Evolutionary conservation across 176 grass and related monocot genomes (phyloP).

Genomic region (Carex scoparia): DNA sequence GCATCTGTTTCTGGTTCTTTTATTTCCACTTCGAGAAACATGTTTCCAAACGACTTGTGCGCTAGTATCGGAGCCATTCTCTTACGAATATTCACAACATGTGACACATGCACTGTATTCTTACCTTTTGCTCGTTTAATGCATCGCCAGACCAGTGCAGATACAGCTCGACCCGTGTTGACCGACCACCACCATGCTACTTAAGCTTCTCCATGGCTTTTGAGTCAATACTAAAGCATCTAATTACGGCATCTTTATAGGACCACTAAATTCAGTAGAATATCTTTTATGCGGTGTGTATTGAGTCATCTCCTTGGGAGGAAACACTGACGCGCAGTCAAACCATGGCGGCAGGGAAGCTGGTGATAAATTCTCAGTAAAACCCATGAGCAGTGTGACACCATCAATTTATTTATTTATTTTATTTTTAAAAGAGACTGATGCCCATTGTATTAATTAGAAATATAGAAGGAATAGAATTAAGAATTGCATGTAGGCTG

Average conservation of each 20-base stretch:
- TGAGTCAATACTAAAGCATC: neutral
- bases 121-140: neutral
- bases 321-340: neutral
- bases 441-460: no score
- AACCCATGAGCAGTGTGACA: neutral
- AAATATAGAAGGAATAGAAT: neutral
- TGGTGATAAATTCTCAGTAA: neutral
- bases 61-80: neutral
- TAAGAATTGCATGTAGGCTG: neutral
- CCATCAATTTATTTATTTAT: neutral
- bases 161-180: constrained; percentile 1
- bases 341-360: neutral
- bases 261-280: neutral
- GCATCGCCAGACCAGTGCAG: neutral
- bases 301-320: neutral
- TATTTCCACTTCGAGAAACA: neutral
- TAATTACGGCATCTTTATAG: neutral
- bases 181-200: neutral
- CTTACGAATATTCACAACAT: neutral
- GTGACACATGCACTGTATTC: neutral
- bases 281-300: neutral
- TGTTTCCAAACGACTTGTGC: neutral
- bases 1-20: neutral
- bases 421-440: no score
- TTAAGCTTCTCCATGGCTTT: neutral